These are phyloP conservation scores for Pythium guiyangense DNA, from an alignment of 352 stramenopile genomes.

Conservation along the genomic window DNA sequence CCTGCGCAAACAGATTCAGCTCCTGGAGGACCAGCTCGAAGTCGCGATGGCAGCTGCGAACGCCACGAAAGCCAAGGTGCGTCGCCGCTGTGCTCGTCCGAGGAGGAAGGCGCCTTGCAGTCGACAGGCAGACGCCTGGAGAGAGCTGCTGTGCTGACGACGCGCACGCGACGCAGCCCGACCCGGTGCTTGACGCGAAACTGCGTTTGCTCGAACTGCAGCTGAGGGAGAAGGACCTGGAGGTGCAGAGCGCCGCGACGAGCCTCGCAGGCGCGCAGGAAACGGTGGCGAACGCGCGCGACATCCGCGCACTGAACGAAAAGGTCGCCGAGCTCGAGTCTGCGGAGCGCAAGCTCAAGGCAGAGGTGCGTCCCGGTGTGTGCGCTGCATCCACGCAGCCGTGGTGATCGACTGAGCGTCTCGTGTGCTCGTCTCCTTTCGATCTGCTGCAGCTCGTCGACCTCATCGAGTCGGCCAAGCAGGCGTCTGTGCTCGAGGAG, in stretches of 20 bases:
- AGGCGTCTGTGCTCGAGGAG: conserved; percentile 54
- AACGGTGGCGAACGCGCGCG: conserved; percentile 40
- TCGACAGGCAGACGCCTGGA: background rate
- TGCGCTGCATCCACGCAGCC: too few relatives aligned
- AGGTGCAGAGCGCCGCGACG: conserved; percentile 36
- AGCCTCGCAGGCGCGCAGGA: conserved; percentile 42
- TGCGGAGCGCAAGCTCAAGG: conserved; percentile 59
- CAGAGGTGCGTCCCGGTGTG: conserved; percentile 30
- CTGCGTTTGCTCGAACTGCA: conserved; percentile 59
- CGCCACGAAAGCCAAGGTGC: conserved; percentile 9
- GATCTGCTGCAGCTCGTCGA: conserved; percentile 38
- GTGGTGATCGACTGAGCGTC: background rate
- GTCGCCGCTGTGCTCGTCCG: background rate
- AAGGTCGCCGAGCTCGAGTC: conserved; percentile 57
- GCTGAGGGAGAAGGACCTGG: conserved; percentile 55
- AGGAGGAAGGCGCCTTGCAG: background rate
- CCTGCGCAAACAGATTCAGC: conserved; percentile 48
- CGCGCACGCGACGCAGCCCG: conserved; percentile 27
- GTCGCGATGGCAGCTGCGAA: conserved; percentile 30
- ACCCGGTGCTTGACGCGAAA: conserved; percentile 60
- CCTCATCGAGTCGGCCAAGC: conserved; percentile 63
- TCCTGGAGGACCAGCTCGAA: conserved; percentile 60
- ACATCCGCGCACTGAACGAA: conserved; percentile 52
- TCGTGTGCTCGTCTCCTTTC: background rate
- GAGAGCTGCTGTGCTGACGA: background rate